A percentile compares a stretch with the other conserved stretches of the same genome.
Evolutionary conservation across 352 stramenopile genomes (phyloP).

Genomic region (Pythium coloratum): DNA sequence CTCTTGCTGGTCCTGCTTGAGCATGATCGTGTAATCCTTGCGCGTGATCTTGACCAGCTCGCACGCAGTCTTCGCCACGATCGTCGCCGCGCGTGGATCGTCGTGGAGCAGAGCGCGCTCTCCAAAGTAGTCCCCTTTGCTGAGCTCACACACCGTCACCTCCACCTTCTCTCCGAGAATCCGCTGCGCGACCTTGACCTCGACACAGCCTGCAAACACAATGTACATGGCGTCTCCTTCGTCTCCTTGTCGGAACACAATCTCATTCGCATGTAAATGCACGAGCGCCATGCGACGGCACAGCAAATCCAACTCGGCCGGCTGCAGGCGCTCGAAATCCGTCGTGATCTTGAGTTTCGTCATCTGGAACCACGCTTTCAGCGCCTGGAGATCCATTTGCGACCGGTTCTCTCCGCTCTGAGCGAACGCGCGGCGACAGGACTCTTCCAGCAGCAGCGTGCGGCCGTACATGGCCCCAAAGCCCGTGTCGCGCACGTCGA

Average conservation of each 20-base stretch:
- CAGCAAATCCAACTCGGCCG: constrained; percentile 56
- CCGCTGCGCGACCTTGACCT: constrained; percentile 61
- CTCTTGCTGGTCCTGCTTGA: constrained; percentile 68
- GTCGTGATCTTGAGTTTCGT: constrained; percentile 78
- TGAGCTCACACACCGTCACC: constrained; percentile 64
- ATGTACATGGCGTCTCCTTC: constrained; percentile 76
- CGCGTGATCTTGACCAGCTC: constrained; percentile 70
- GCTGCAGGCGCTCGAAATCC: constrained; percentile 63
- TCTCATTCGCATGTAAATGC: constrained; percentile 48
- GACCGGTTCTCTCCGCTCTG: constrained; percentile 55
- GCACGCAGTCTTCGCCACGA: constrained; percentile 48
- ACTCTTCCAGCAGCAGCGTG: constrained; percentile 69
- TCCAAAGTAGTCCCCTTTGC: constrained; percentile 72
- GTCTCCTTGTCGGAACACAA: constrained; percentile 69
- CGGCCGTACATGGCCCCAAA: constrained; percentile 49
- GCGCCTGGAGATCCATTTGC: constrained; percentile 52
- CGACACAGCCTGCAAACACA: constrained; percentile 59
- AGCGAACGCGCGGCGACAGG: constrained; percentile 56
- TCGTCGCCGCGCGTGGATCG: constrained; percentile 57
- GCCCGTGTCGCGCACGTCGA: constrained; percentile 38
- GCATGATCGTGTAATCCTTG: constrained; percentile 73
- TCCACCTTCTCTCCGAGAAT: constrained; percentile 64
- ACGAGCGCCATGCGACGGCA: constrained; percentile 61
- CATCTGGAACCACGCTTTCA: constrained; percentile 75
- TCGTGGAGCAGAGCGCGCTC: constrained; percentile 66